Evolutionary conservation across 2,329 filamentous ascomycete species (phyloP), one percentile per base, ranked within the genome.

Genomic region (Graphilbum sp.): DNA sequence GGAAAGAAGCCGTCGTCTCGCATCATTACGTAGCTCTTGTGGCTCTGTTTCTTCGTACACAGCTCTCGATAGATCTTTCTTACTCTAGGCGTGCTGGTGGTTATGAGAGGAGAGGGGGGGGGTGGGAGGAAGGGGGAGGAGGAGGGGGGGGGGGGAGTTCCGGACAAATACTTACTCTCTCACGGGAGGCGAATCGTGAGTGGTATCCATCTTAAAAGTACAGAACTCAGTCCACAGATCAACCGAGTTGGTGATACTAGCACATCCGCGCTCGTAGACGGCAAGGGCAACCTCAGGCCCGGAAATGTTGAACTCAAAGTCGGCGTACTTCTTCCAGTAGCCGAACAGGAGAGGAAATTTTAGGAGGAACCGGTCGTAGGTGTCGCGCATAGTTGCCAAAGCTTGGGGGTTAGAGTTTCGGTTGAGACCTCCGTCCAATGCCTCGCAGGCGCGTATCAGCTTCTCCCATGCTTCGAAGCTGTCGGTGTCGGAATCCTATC

Each of bases 271-370:
- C 62, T 98, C 90, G 52, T 95, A 98, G 36, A 95, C 78, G 81
- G 95, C 92, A 59, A 96, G 90, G 38, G 90, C 90, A 32, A 88
- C 88, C 64, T 98, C 90, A 5, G 90, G 92, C 16, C 90, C 90
- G 5, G 86, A 86, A 47, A 98, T 94, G 36, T 86, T 86, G 62
- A 98, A 98, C 54, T 98, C 90, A 46, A 93, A 69, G 52, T 96
- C 88, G 52, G 90, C 90, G 68, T 96, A 98, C 57, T 95, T 96
- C 66, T 96, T 96, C 90, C 90, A 98, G 64, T 96, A 98, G 37
- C 88, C 90, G 52, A 96, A 98, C 30, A 96, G 74, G 11, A 96
- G 70, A 3, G 90, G 90, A 47, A 95, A 98, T 54, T 94, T 95
- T 43, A 83, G 74, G 18, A 98, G 78, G 54, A 98, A 92, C 35